Evolutionary conservation across 2,329 filamentous ascomycete genomes (phyloP), one percentile per base, ranked within the genome.

Genomic region (Drechslerella stenobrocha): DNA sequence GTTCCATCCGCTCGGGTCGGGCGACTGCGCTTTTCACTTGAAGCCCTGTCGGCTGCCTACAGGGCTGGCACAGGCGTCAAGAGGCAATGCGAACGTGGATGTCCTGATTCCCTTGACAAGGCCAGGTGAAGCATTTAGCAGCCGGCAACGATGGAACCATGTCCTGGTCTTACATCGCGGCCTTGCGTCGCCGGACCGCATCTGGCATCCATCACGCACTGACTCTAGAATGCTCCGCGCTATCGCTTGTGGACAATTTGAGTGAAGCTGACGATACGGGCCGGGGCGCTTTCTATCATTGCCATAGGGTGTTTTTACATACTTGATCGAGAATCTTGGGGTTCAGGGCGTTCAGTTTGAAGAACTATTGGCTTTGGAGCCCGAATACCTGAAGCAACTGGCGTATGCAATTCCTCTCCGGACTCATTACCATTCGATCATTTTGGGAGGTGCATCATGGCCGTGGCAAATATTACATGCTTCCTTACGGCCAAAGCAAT

Each of bases 321-420:
- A 90, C 75, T 85, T 98, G 69, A 88, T 98, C 75, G 90, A 96
- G 74, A 86, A 85, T 74, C 87, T 98, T 70, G 93, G 93, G 51
- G 91, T 95, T 73, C 88, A 91, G 77, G 85, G 89, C 75, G 90
- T 97, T 1, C 93, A 98, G 77, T 97, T 96, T 76, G 93, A 97
- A 79, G 93, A 98, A 79, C 85, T 98, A 71, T 84, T 96, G 63
- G 87, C 89, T 0, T 85, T 98, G 71, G 92, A 97, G 73, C 81
- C 89, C 4, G 84, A 89, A 52, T 82, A 83, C 60, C 82, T 95
- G 9, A 81, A 83, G 42, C 79, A 85, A 71, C 82, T 90, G 30
- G 71, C 71, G 74, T 75, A 71, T 32, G 70, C 63, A 77, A 77
- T 42, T 76, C 79, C 71, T 75, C 77, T 23, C 13, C 15, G 18